phyloP scores from a whole-genome alignment of 768 basidiomycete species.

The Macrolepiota dolichaula region DNA sequence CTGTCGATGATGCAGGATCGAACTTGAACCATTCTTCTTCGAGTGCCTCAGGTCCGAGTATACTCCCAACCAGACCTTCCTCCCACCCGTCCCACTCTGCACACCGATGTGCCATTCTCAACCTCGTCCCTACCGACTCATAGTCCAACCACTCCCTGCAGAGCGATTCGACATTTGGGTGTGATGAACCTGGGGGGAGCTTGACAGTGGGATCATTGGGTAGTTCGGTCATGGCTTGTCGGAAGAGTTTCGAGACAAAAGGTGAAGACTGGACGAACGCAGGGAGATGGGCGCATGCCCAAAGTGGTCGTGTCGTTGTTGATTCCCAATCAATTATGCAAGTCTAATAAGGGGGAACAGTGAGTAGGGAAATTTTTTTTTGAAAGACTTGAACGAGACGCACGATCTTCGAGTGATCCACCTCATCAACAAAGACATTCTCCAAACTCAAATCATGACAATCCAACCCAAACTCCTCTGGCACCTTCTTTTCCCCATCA shows the following conservation, averaged over 20 bases:
- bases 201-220: slow-evolving; percentile 25
- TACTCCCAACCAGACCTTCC: slow-evolving; percentile 73
- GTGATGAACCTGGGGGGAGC: slow-evolving; percentile 16
- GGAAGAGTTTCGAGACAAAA: slow-evolving; percentile 71
- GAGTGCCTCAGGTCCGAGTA: slow-evolving; percentile 67
- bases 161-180: slow-evolving; percentile 29
- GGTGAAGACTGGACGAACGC: slow-evolving; percentile 76
- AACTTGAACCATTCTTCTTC: slow-evolving; percentile 69
- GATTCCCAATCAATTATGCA: slow-evolving; percentile 92
- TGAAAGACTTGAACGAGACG: slow-evolving; percentile 26
- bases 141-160: slow-evolving; percentile 74
- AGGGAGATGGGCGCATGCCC: slow-evolving; percentile 82
- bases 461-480: slow-evolving; percentile 75
- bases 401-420: slow-evolving; percentile 69
- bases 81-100: slow-evolving; percentile 93
- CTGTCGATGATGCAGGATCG: background rate
- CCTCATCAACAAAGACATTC: slow-evolving; percentile 77
- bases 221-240: slow-evolving; percentile 55
- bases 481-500: slow-evolving; percentile 23
- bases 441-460: slow-evolving; percentile 84
- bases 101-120: slow-evolving; percentile 77
- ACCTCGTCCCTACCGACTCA: slow-evolving; percentile 59
- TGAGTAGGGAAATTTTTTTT: background rate
- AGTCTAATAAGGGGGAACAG: slow-evolving; percentile 43
- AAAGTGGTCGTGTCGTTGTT: slow-evolving; percentile 82